Conservation (phyloP, 164 flowering plant species). For the Nymphaea thermarum region DNA sequence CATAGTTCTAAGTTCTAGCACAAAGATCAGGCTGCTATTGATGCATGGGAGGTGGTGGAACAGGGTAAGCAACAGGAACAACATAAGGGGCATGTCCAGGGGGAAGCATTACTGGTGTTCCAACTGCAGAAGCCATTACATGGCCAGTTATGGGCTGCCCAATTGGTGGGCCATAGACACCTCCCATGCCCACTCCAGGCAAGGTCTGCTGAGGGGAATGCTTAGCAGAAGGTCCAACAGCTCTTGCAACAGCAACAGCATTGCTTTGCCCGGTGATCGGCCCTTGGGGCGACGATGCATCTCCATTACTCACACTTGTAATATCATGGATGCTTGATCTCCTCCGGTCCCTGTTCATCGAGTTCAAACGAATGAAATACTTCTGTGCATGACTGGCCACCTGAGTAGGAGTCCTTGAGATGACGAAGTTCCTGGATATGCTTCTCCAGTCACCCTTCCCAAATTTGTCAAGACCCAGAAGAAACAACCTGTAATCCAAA, state of each 20-base stretch:
- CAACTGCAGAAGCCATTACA: constrained; percentile 45
- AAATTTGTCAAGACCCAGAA: constrained; percentile 67
- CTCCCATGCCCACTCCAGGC: constrained; percentile 20
- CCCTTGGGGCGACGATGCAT: constrained; percentile 22
- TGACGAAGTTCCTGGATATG: constrained; percentile 66
- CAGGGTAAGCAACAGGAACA: constrained; percentile 51
- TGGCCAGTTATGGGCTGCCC: constrained; percentile 55
- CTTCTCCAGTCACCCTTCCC: constrained; percentile 89
- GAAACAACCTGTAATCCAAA: constrained; percentile 38
- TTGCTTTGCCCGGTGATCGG: constrained; percentile 49
- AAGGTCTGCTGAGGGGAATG: constrained; percentile 23
- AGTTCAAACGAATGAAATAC: constrained; percentile 62
- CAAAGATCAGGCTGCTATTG: constrained; percentile 13
- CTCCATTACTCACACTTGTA: constrained; percentile 47
- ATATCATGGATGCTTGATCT: constrained; percentile 83
- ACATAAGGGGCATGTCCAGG: constrained; percentile 40
- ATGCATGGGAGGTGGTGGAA: constrained; percentile 54
- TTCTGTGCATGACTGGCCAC: constrained; percentile 82
- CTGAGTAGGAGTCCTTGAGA: constrained; percentile 69
- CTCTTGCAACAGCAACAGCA: constrained; percentile 4
- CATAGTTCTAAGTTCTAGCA: neutral
- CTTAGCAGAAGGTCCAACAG: constrained; percentile 17
- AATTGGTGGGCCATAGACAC: constrained; percentile 47
- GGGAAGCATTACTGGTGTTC: constrained; percentile 72
- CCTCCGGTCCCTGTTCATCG: constrained; percentile 70